Conservation (phyloP, 116 monocot species). For the Dioscorea cayenensis region DNA sequence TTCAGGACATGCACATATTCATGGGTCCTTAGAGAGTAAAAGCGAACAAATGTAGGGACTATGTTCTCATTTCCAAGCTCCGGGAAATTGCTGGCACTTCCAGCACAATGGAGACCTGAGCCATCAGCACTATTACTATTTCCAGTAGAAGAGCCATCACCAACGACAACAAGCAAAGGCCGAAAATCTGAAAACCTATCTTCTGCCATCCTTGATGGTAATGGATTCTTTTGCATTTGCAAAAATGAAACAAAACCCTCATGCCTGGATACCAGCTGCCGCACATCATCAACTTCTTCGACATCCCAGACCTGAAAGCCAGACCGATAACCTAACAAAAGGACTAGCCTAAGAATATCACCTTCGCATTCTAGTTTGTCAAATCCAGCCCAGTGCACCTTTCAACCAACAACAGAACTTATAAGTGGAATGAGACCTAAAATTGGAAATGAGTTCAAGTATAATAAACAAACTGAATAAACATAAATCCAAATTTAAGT, state of each 20-base stretch:
- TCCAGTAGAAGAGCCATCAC: conserved; percentile 43
- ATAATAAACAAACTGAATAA: neutral
- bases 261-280: conserved; percentile 66
- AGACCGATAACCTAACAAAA: conserved; percentile 70
- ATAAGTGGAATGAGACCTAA: neutral
- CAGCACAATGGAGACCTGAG: conserved; percentile 19
- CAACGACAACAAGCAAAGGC: conserved; percentile 65
- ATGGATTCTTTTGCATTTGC: conserved; percentile 71
- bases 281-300: conserved; percentile 80
- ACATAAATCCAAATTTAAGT: neutral
- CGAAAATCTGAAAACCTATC: conserved; percentile 67
- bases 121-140: conserved; percentile 20
- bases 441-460: neutral
- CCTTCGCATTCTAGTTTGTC: conserved; percentile 65
- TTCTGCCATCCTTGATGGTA: conserved; percentile 27
- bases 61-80: conserved; percentile 45
- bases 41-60: conserved; percentile 55
- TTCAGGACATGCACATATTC: conserved; percentile 81
- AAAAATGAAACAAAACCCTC: conserved; percentile 88
- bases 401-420: neutral
- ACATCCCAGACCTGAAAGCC: conserved; percentile 98
- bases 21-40: conserved; percentile 77
- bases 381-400: conserved; percentile 95
- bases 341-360: conserved; percentile 44
- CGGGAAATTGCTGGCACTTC: conserved; percentile 19